These are phyloP conservation scores for Sodiomyces alkalinus DNA, from an alignment of 2,329 filamentous ascomycete species.

Conservation along the genomic window DNA sequence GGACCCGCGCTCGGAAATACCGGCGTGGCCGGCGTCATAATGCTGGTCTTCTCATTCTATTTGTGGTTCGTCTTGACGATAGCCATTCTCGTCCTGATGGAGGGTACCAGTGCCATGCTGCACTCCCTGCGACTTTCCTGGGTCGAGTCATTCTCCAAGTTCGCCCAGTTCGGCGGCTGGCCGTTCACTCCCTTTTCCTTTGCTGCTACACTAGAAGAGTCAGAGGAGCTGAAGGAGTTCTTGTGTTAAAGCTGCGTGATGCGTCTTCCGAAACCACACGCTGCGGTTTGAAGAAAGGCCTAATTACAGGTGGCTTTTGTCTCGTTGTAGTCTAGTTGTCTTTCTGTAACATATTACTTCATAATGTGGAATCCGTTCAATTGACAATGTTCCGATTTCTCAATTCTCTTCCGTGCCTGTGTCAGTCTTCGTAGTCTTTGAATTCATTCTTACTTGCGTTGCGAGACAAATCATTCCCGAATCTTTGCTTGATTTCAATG, in stretches of 20 bases:
- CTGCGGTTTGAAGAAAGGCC: no score
- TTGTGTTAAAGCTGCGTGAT: no score
- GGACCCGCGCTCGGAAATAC: conserved; percentile 49
- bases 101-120: conserved; percentile 91
- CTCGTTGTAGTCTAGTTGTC: conserved; percentile 7
- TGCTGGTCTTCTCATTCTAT: conserved; percentile 69
- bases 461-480: no score
- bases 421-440: no score
- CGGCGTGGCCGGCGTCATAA: conserved; percentile 57
- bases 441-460: no score
- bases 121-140: conserved; percentile 84
- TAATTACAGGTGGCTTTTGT: no score
- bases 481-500: no score
- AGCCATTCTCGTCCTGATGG: conserved; percentile 75
- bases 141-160: conserved; percentile 97
- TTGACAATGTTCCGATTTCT: no score
- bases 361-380: no score
- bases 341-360: conserved; percentile 9
- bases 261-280: no score
- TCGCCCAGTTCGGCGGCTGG: conserved; percentile 82
- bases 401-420: no score
- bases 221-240: conserved; percentile 45
- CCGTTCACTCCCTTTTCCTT: conserved; percentile 86
- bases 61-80: conserved; percentile 75
- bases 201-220: conserved; percentile 69